These are phyloP conservation scores for Hyaloscypha variabilis DNA, from an alignment of 495 filamentous ascomycete species.

Conservation along the genomic window DNA sequence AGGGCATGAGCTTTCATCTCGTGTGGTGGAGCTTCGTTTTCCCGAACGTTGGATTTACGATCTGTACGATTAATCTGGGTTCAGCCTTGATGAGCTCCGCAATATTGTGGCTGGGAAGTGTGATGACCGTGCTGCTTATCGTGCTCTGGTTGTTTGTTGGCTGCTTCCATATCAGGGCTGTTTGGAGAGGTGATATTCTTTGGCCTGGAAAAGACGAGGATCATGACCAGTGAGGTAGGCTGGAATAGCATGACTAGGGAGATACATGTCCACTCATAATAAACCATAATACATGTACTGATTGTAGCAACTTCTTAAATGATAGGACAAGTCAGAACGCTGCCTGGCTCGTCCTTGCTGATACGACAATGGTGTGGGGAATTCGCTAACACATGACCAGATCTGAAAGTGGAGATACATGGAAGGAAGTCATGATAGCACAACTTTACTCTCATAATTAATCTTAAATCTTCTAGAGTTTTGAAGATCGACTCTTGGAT, in stretches of 20 bases:
- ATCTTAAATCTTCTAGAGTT: background rate
- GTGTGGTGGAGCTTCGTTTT: conserved; percentile 62
- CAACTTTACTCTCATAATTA: background rate
- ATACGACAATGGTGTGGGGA: no score
- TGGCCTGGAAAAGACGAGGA: conserved; percentile 69
- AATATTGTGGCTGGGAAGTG: conserved; percentile 48
- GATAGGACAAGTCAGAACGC: no score
- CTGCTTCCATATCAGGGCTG: conserved; percentile 54
- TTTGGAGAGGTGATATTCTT: conserved; percentile 57
- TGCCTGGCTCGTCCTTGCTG: no score
- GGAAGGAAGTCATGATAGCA: no score
- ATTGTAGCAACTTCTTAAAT: no score
- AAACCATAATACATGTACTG: no score
- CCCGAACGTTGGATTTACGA: conserved; percentile 60
- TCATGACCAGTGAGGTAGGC: conserved; percentile 19
- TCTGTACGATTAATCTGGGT: conserved; percentile 49
- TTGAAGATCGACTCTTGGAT: conserved; percentile 21
- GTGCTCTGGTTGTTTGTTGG: conserved; percentile 61
- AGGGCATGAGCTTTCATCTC: conserved; percentile 53
- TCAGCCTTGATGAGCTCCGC: conserved; percentile 43
- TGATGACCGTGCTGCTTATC: conserved; percentile 57
- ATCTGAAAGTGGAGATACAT: no score
- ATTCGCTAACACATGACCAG: no score
- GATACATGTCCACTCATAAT: no score
- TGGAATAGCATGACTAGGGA: no score